Percentiles rank a stretch among this genome's conserved stretches.
These are phyloP conservation scores for Plasmopara halstedii DNA, from an alignment of 352 stramenopile genomes.

Conservation along the genomic window DNA sequence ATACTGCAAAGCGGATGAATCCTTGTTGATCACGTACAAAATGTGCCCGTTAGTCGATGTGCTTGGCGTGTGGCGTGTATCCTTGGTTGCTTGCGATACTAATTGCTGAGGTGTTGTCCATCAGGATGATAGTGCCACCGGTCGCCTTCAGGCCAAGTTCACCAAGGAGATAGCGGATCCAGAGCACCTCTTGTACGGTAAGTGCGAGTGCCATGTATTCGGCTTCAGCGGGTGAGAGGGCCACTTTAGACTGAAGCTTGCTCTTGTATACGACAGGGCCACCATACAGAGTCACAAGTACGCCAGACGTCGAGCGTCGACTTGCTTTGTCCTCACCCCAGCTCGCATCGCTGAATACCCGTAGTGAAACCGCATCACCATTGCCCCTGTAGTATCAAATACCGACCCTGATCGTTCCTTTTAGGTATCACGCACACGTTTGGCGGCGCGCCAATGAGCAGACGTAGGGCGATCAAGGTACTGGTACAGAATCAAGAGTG, in stretches of 20 bases:
- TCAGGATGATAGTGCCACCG: background rate
- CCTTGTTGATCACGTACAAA: background rate
- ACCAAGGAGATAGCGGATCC: background rate
- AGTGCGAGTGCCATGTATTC: background rate
- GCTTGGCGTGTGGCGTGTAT: background rate
- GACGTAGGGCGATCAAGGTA: background rate
- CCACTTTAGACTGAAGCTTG: background rate
- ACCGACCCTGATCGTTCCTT: background rate
- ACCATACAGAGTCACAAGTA: background rate
- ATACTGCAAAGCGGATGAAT: background rate
- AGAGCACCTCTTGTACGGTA: background rate
- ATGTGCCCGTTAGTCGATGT: background rate
- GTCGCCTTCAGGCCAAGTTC: background rate
- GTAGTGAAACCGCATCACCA: background rate
- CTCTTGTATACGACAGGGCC: background rate
- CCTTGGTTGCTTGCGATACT: background rate
- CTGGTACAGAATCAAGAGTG: background rate
- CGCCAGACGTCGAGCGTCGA: background rate
- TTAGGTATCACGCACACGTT: background rate
- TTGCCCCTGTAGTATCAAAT: background rate
- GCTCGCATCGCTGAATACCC: background rate
- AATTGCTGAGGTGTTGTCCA: background rate
- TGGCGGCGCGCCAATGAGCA: background rate
- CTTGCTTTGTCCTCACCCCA: background rate
- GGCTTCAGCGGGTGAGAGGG: background rate